These are phyloP conservation scores for Cladophialophora yegresii DNA, from an alignment of 2,329 filamentous ascomycete genomes.

Conservation along the genomic window DNA sequence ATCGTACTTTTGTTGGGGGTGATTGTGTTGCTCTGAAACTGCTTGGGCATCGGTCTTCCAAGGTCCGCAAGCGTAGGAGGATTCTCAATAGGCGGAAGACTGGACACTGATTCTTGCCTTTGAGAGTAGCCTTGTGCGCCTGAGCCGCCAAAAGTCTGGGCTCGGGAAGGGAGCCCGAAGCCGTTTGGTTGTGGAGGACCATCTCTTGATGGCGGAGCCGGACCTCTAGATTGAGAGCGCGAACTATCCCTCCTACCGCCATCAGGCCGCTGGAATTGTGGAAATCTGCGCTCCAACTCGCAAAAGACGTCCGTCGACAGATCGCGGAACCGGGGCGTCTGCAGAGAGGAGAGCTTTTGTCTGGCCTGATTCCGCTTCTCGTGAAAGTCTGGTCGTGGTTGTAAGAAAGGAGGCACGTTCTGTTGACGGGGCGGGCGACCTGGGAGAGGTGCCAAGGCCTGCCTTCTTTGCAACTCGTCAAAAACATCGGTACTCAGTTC, in stretches of 20 bases:
- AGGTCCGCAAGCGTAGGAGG: slow-evolving; percentile 56
- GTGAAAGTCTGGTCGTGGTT: slow-evolving; percentile 87
- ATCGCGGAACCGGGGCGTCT: slow-evolving; percentile 82
- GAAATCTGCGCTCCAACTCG: slow-evolving; percentile 88
- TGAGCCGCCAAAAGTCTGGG: slow-evolving; percentile 29
- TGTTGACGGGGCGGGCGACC: slow-evolving; percentile 45
- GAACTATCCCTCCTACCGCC: slow-evolving; percentile 70
- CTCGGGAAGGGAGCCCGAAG: slow-evolving; percentile 38
- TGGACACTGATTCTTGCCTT: slow-evolving; percentile 23
- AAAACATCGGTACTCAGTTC: slow-evolving; percentile 97
- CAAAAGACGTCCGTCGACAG: slow-evolving; percentile 94
- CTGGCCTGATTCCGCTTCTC: slow-evolving; percentile 97
- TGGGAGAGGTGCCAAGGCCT: slow-evolving; percentile 58
- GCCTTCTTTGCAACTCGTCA: slow-evolving; percentile 87
- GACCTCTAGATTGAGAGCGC: slow-evolving; percentile 60
- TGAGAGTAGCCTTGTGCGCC: slow-evolving; percentile 26
- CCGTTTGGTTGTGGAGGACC: slow-evolving; percentile 41
- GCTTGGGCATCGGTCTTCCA: slow-evolving; percentile 78
- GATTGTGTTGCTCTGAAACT: slow-evolving; percentile 92
- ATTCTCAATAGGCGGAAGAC: slow-evolving; percentile 29
- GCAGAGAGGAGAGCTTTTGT: slow-evolving; percentile 88
- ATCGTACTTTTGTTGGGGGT: slow-evolving; percentile 97
- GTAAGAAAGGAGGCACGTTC: slow-evolving; percentile 68
- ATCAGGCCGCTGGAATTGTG: slow-evolving; percentile 71
- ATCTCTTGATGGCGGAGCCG: slow-evolving; percentile 50